Evolutionary conservation across 169 alveolate genomes (phyloP), one percentile per base, ranked within the genome.

Genomic region (Plasmodium fragile): DNA sequence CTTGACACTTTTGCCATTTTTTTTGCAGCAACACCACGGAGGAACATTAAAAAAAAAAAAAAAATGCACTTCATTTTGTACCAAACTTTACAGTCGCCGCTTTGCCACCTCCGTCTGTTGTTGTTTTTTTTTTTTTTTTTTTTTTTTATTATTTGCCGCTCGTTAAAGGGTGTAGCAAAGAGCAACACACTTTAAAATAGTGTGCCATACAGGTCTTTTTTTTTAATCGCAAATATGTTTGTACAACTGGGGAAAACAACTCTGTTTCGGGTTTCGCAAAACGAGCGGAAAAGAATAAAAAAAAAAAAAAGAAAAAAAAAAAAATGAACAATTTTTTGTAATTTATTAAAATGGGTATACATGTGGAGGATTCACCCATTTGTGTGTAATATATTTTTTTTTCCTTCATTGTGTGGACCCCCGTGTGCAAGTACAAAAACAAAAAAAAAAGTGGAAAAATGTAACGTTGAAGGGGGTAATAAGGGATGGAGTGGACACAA

Each of bases 241-340:
- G 16, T 78, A 41, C 83, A 41, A 41, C 32, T 41, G 83, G n/a
- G 69, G 53, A 22, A 72, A 43, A 78, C 75, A 65, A 25, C 75
- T 65, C 75, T n/a, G 13, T n/a, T 65, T 18, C 39, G 75, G 18
- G 13, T 65, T 28, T 65, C n/a, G 30, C n/a, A 2, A 65, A 65
- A 65, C 36, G 75, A 65, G 39, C 36, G 36, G 32, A 1, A 65
- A 55, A 55, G 30, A 5, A 16, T 16, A 55, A 53, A 8, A 53
- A 53, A 53, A 53, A 8, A n/a, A n/a, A n/a, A n/a, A n/a, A n/a
- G n/a, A n/a, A n/a, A 59, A 59, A 59, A 59, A 59, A 65, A 13
- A 49, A 49, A 41, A 41, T 53, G 25, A 80, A 4, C 28, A 32
- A 55, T 70, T 59, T 55, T 36, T 39, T 10, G 13, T 43, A 30